phyloP scores from a whole-genome alignment of 139 green algal species.

The Picocystis salinarum region DNA sequence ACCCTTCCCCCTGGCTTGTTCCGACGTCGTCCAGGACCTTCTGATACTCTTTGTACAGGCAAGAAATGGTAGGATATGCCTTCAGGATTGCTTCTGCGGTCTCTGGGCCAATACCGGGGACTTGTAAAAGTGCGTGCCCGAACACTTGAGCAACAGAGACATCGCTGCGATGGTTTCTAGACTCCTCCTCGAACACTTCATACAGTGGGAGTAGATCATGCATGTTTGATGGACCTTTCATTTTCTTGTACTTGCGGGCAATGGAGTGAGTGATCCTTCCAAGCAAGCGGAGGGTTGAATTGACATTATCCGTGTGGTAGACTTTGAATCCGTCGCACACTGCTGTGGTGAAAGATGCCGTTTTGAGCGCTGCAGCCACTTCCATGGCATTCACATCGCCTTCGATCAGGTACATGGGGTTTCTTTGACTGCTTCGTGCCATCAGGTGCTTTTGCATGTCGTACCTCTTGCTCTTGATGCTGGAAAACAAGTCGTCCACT shows the following conservation, averaged over 20 bases:
- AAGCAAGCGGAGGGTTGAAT: slow-evolving; percentile 20
- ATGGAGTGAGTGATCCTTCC: slow-evolving; percentile 12
- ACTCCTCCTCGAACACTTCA: slow-evolving; percentile 5
- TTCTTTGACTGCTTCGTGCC: slow-evolving; percentile 27
- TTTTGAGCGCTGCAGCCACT: slow-evolving; percentile 21
- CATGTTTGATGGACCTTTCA: background rate
- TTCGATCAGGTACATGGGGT: slow-evolving; percentile 50
- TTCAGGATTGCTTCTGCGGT: slow-evolving; percentile 13
- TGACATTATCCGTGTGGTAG: slow-evolving; percentile 16
- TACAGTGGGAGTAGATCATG: slow-evolving; percentile 12
- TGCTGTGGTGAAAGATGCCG: slow-evolving; percentile 16
- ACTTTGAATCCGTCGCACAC: slow-evolving; percentile 27
- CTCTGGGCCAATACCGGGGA: slow-evolving; percentile 19
- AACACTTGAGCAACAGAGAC: slow-evolving; percentile 29
- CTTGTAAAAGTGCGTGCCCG: slow-evolving; percentile 19
- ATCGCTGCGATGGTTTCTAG: slow-evolving; percentile 3
- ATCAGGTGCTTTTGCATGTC: slow-evolving; percentile 32
- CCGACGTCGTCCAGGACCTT: background rate
- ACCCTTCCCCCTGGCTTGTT: background rate
- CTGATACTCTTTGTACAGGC: slow-evolving; percentile 18
- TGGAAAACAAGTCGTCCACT: slow-evolving; percentile 29
- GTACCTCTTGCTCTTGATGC: slow-evolving; percentile 27
- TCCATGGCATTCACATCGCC: slow-evolving; percentile 29
- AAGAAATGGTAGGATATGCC: slow-evolving; percentile 21
- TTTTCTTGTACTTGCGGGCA: slow-evolving; percentile 2